Base-by-base conservation (phyloP, 176 grass and related monocot genomes). In the Hsuehochloa calcarea region DNA sequence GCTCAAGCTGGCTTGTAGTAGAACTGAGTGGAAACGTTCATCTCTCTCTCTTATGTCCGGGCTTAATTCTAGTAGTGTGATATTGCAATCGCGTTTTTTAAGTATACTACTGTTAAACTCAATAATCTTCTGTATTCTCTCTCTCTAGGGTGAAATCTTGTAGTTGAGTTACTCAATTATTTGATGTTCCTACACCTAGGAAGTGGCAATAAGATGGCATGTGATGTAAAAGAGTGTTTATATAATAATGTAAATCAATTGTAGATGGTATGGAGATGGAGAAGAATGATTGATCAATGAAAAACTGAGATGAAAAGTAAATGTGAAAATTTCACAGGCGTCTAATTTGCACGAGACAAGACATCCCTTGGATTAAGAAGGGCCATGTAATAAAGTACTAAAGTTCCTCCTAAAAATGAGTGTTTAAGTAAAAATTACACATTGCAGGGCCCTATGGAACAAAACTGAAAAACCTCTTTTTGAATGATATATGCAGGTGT, bases 111-210 rank as follows among this genome's bases (percentile, higher is more conserved):
- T 76, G 50, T 38, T 82, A 31, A 85, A 65, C 35, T 39, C 39
- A 74, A 10, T 25, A 58, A 49, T 54, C 19, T 35, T 70, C 13
- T 13, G 10, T 67, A 13, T 37, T 49, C 64, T 10, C 31, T 19
- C 3, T 59, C 10, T n/a, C 22, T 5, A 51, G 40, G 29, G 17
- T 80, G 64, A 68, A 65, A 22, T 45, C 44, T 31, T 78, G 34
- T 58, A 72, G 58, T 84, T 61, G 40, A 49, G 8, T 66, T 65
- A 54, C 58, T 58, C 14, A 41, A 22, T 80, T 70, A 6, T 27
- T 70, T 60, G 40, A 35, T 81, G 31, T 58, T 37, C 40, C 15
- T 77, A 64, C 47, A 77, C 76, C 15, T 82, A 69, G 85, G 74
- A 60, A 37, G 13, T 61, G 12, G 10, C 29, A 79, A 56, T 72